These are phyloP conservation scores for Paraconiothyrium sp. DNA, from an alignment of 2,329 filamentous ascomycete genomes.

Conservation along the genomic window DNA sequence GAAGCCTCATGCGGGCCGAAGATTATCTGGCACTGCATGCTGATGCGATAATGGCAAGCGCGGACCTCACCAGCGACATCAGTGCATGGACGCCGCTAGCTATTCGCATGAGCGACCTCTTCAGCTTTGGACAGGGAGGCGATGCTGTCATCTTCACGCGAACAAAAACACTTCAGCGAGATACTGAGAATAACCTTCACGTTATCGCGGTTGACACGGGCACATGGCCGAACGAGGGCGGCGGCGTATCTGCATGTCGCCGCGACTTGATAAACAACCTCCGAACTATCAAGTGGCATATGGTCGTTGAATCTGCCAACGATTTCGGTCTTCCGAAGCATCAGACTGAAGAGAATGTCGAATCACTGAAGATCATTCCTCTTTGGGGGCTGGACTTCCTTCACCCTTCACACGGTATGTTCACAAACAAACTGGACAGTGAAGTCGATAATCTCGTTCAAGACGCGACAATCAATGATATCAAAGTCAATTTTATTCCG, in stretches of 20 bases:
- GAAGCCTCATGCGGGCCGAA: slow-evolving; percentile 48
- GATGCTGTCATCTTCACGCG: slow-evolving; percentile 62
- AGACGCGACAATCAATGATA: slow-evolving; percentile 48
- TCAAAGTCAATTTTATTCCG: slow-evolving; percentile 52
- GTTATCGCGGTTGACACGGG: slow-evolving; percentile 54
- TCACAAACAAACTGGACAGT: slow-evolving; percentile 53
- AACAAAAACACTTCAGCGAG: slow-evolving; percentile 58
- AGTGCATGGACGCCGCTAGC: slow-evolving; percentile 63
- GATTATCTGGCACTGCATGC: slow-evolving; percentile 54
- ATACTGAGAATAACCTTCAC: slow-evolving; percentile 51
- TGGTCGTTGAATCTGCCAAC: slow-evolving; percentile 55
- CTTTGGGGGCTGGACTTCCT: slow-evolving; percentile 56
- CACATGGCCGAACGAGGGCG: slow-evolving; percentile 56
- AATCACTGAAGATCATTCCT: slow-evolving; percentile 54
- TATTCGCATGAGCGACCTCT: slow-evolving; percentile 61
- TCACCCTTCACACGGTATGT: slow-evolving; percentile 53
- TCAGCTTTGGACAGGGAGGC: slow-evolving; percentile 63
- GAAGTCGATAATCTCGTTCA: slow-evolving; percentile 49
- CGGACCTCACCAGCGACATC: slow-evolving; percentile 61
- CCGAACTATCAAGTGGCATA: slow-evolving; percentile 55
- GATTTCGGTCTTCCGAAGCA: slow-evolving; percentile 55
- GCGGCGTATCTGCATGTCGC: slow-evolving; percentile 54
- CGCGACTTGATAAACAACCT: slow-evolving; percentile 55
- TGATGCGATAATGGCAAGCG: slow-evolving; percentile 62
- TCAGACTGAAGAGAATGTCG: slow-evolving; percentile 55